Percentiles rank a stretch among this genome's conserved stretches.
phyloP scores from a whole-genome alignment of 2,329 filamentous ascomycete genomes.

The Pseudomassariella vexata region DNA sequence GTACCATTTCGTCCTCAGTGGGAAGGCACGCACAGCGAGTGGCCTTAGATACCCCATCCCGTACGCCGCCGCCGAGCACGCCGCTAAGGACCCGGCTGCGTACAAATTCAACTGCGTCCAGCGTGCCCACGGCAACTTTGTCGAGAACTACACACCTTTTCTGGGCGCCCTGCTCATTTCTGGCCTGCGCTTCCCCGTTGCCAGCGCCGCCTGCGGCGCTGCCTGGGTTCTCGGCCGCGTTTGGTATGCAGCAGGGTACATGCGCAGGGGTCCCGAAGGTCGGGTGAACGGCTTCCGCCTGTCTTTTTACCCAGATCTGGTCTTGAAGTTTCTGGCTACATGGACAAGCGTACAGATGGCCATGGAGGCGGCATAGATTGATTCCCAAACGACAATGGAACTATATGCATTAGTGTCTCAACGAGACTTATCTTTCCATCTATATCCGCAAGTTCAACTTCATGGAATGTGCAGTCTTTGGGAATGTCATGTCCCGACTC shows the following conservation, averaged over 20 bases:
- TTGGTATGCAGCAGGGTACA: slow-evolving; percentile 52
- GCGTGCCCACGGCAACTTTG: slow-evolving; percentile 58
- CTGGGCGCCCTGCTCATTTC: slow-evolving; percentile 48
- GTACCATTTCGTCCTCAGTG: slow-evolving; percentile 43
- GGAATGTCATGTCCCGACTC: no score
- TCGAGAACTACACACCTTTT: slow-evolving; percentile 53
- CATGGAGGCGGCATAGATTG: slow-evolving; percentile 14
- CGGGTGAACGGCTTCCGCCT: slow-evolving; percentile 31
- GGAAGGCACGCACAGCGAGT: slow-evolving; percentile 42
- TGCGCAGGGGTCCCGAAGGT: slow-evolving; percentile 38
- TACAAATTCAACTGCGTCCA: slow-evolving; percentile 55
- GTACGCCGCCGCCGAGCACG: slow-evolving; percentile 50
- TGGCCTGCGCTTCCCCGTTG: slow-evolving; percentile 48
- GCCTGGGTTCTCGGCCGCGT: slow-evolving; percentile 47
- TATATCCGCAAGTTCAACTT: no score
- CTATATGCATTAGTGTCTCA: slow-evolving; percentile 22
- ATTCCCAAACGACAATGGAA: slow-evolving; percentile 26
- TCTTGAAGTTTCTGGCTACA: slow-evolving; percentile 37
- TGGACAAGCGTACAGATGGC: slow-evolving; percentile 34
- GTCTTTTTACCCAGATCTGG: slow-evolving; percentile 27
- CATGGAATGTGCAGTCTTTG: no score
- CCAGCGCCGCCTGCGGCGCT: slow-evolving; percentile 42
- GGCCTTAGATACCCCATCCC: slow-evolving; percentile 50
- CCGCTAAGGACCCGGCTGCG: slow-evolving; percentile 47
- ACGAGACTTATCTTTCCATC: no score